Evolutionary conservation across 441 rosid species (phyloP), one percentile per base, ranked within the genome.

Genomic region (Omphalea diandra): DNA sequence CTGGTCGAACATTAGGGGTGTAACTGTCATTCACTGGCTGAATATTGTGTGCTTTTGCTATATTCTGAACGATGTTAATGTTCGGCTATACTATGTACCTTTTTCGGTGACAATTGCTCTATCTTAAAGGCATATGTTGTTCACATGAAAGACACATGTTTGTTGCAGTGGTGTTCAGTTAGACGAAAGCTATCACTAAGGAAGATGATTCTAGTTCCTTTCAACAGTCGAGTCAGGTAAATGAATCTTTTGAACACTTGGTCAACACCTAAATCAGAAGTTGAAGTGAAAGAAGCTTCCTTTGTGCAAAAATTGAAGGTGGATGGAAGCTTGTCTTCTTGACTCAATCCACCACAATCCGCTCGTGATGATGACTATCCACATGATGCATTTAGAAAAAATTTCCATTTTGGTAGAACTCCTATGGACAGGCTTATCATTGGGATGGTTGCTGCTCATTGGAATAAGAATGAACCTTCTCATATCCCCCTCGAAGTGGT

Each of bases 401-500:
- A 64, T 14, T 76, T 76, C 57, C 77, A 49, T 53, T 63, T 81
- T 72, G 81, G 79, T 63, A 80, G 81, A 75, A 88, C 91, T 71
- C 89, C 83, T 29, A 85, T 80, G 31, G 94, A 89, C 64, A 90
- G 92, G 77, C 99, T 97, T 15, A 93, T 93, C 79, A 85, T 88
- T 49, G 96, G 97, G 46, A 79, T 87, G 81, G 92, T 90, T 65
- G 93, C 96, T 63, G 81, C 98, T 67, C 98, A 93, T 63, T 90
- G 99, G 98, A 86, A 82, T 58, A 92, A 82, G 67, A 78, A 88
- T 44, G 94, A 83, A 24, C 62, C 77, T 71, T 58, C 84, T 61
- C 79, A 80, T 33, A 63, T 79, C 62, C 69, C 86, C 27, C 95
- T n/a, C 87, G 35, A 95, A 85, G 76, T 85, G 94, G 91, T 95